Evolutionary conservation across 148 eudicot species (phyloP), one percentile per base, ranked within the genome.

Genomic region (Persicaria maculosa): DNA sequence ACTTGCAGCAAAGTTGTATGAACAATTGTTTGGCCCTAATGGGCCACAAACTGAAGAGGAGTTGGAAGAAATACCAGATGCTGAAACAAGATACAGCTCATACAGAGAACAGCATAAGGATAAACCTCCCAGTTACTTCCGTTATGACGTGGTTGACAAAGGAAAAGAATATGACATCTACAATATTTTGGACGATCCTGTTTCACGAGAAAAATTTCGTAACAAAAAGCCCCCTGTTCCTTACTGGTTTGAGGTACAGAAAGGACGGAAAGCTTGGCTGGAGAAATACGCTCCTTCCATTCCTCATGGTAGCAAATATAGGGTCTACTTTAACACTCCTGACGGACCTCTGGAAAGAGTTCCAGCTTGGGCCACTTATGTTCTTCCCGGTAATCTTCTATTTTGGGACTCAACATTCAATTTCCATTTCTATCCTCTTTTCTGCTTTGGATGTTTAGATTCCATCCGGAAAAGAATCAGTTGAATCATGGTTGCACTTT

Each of bases 321-420:
- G 99, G 80, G 96, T 92, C 57, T 95, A 85, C 82, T 88, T 95
- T 78, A 92, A 95, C 85, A 95, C 99, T 74, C 92, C 99, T 43
- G 85, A 79, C 65, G 99, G 99, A 68, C 87, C 97, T 79, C 75
- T 95, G 78, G 98, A 95, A 77, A 88, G 97, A 31, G 86, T 95
- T 81, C 99, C 99, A 77, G 97, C 99, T 44, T 95, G 97, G 99
- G 99, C 99, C 77, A 84, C 93, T 75, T 95, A 92, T 79, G 97
- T 92, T 74, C 52, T 86, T 85, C 99, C 97, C 68, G 97, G 99
- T 95, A 82, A 77, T n/a, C 44, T 44, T 79, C 20, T 54, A 69
- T 64, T 45, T 76, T 78, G 70, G 40, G 70, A 43, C 47, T 65
- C 47, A 36, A 15, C 70, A 36, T 65, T 65, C 19, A 40, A 14